Base-by-base conservation (phyloP, 2,329 filamentous ascomycete genomes). In the Clarireedia sp. region DNA sequence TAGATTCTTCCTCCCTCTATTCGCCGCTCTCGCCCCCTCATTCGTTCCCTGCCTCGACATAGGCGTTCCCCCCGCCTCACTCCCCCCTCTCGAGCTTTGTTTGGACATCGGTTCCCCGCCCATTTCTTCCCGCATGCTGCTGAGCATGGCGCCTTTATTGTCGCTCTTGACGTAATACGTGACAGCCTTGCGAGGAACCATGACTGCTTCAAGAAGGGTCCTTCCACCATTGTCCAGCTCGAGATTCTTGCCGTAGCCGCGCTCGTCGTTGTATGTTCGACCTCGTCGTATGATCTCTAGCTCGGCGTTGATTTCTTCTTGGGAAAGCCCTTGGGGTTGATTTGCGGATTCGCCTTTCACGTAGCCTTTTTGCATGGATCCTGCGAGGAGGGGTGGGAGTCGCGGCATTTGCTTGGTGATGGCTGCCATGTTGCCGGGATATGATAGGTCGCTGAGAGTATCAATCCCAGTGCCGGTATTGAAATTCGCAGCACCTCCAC, bases 381-480 rank as follows among this genome's bases (percentile, higher is more conserved):
- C 55, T 9, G 62, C 59, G 19, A 65, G 58, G 23, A 65, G 53
- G 4, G 66, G 66, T 17, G 68, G 68, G 2, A 70, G 49, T 44
- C 64, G 66, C 16, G 68, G 68, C 24, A 64, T 62, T 52, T 67
- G 63, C 41, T 62, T 60, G 0, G 60, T 60, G 19, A 69, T 57
- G n/a, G 66, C 59, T 37, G 61, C 56, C 44, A 85, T 73, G 63
- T 82, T 84, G 47, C 75, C 73, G 0, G 79, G 78, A 26, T 81
- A 72, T 63, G 82, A 79, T 59, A 83, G 79, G 62, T 80, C 83
- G 57, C 76, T 73, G 45, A 85, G 73, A 21, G 77, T 79, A 65
- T 85, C 82, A 26, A 85, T 74, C 14, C 82, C 82, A 12, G 82
- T 71, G 40, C 81, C 71, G 63, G 77, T 79, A 37, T 77, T 64